Evolutionary conservation across 2,329 filamentous ascomycete species (phyloP), one percentile per base, ranked within the genome.

Genomic region (Pseudogymnoascus sp.): DNA sequence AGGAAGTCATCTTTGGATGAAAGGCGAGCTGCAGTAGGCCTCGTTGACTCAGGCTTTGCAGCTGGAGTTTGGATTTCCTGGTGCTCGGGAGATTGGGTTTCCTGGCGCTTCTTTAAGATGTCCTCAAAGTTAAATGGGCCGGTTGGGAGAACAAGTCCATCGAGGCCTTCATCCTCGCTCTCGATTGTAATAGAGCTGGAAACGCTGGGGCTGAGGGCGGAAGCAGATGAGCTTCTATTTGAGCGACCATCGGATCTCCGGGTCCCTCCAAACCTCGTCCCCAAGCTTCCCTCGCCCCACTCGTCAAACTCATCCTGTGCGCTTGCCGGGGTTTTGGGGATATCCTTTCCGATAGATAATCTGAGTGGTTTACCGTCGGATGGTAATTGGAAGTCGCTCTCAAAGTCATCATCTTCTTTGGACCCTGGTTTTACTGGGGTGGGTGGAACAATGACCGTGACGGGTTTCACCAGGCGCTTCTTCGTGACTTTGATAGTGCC

Each of bases 281-380:
- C 92, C 64, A 97, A 81, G 73, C 93, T 97, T 63, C 92, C 93
- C 76, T 97, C 95, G 61, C 89, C 91, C 89, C 93, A 96, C 72
- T 97, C 87, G 65, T 89, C 93, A 69, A 96, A 86, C 66, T 96
- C 93, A 61, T 96, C 91, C 65, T 80, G 75, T 66, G 82, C 83
- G 31, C 79, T 75, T 13, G 81, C 80, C 4, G 87, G 84, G 2
- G 86, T 87, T 70, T 83, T 85, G 19, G 87, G 83, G 37, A 85
- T 83, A 37, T 89, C 84, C 70, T 78, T 80, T 42, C 81, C 84
- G 7, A 75, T 72, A 38, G 85, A 86, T 35, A 93, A 79, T 69
- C 81, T 85, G 35, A 93, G 76, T 44, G 77, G 74, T 67, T 86
- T 83, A 42, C 86, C 83, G 69, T 88, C 82, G 0, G 82, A 81